Evolutionary conservation across 805 yeast genomes (phyloP), one percentile per base, ranked within the genome.

Genomic region (Barnettozyma wickerhamii): DNA sequence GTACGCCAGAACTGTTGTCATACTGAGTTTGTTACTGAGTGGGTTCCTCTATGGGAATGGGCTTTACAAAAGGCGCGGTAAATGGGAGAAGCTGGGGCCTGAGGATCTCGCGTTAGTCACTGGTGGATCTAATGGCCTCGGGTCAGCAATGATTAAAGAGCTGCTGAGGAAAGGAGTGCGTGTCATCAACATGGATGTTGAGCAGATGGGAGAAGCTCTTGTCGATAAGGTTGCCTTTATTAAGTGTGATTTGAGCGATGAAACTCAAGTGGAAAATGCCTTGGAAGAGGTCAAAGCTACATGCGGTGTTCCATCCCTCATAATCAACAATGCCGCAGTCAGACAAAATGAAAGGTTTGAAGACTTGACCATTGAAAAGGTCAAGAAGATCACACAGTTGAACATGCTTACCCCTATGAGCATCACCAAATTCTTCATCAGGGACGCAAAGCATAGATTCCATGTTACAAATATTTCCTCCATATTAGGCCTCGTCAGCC

Each of bases 251-350:
- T 79, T 90, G n/a, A 63, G 81, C 29, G 58, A 74, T 41, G 49
- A 68, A 10, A 48, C 52, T 1, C 66, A 68, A 10, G 71, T 86
- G 6, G 49, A 58, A 13, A 49, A 51, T 1, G 56, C 63, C 13
- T 71, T 77, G 10, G 55, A 57, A 6, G 40, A 34, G 6, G 74
- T 87, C 19, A 56, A 56, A 20, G 33, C 51, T 19, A 65, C 70
- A 24, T 51, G 76, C 30, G 86, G 88, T 4, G 28, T 31, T 1
- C 79, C 84, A 1, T 73, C 89, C 0, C 66, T 87, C 1, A 64
- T 90, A 12, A 69, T 90, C 37, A 89, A 88, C 59, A 90, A 89
- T 59, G 97, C 96, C 1, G 97, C 88, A 0, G 72, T 86, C 15
- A 68, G 84, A 31, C 69, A 67, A 9, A 81, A 50, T 33, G 73